Conservation (phyloP, 2,329 filamentous ascomycete genomes). For the Neoscytalidium dimidiatum region DNA sequence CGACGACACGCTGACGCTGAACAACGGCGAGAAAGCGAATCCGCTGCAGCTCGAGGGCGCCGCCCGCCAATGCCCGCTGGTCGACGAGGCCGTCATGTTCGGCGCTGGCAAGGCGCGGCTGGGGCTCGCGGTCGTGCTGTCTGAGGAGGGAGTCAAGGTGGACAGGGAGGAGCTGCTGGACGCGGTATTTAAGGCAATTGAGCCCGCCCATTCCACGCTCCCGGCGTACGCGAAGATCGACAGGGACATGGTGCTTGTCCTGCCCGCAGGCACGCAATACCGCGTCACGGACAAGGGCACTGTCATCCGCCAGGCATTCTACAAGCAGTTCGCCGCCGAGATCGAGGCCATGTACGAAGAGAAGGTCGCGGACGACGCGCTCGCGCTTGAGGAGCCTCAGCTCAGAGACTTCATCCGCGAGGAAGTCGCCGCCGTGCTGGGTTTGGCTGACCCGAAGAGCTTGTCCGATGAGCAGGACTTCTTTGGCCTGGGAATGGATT, state of each 20-base stretch:
- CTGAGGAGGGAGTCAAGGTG: conserved; percentile 45
- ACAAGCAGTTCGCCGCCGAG: conserved; percentile 49
- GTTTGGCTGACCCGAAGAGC: conserved; percentile 24
- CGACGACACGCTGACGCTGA: conserved; percentile 51
- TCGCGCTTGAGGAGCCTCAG: conserved; percentile 31
- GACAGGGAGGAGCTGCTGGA: conserved; percentile 50
- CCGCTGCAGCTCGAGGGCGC: conserved; percentile 55
- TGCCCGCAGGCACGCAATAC: conserved; percentile 49
- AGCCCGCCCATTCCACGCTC: conserved; percentile 55
- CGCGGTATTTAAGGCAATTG: conserved; percentile 52
- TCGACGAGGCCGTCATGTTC: conserved; percentile 61
- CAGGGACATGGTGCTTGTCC: conserved; percentile 55
- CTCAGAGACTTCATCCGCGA: conserved; percentile 34
- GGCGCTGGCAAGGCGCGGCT: conserved; percentile 56
- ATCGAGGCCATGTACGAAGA: conserved; percentile 50
- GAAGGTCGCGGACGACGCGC: conserved; percentile 23
- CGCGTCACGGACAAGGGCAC: conserved; percentile 60
- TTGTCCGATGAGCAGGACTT: conserved; percentile 48
- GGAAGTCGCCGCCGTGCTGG: conserved; percentile 26
- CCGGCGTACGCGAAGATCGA: conserved; percentile 57
- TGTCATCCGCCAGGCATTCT: conserved; percentile 55
- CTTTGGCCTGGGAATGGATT: conserved; percentile 61
- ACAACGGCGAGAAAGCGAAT: conserved; percentile 55
- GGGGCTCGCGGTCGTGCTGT: conserved; percentile 56
- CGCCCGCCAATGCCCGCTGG: conserved; percentile 54